Evolutionary conservation across 2,329 filamentous ascomycete species (phyloP).

Genomic region (Scopulariopsis brevicaulis): DNA sequence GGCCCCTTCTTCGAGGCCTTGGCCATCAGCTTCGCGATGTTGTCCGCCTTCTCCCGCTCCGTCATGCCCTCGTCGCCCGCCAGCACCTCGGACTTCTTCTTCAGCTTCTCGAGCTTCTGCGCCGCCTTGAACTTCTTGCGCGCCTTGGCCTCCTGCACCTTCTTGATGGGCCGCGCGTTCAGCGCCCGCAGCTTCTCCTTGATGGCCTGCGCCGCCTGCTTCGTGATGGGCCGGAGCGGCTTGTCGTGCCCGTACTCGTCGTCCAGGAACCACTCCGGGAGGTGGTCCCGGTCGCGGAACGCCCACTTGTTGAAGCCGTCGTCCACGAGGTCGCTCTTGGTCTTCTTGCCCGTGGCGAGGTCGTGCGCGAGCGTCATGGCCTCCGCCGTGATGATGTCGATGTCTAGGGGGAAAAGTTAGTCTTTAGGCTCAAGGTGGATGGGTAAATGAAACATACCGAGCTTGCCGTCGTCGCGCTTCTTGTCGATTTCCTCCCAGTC

Average conservation of each 20-base stretch:
- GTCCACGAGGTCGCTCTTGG: conserved; percentile 69
- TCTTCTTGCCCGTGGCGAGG: conserved; percentile 77
- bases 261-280: conserved; percentile 97
- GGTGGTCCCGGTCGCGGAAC: conserved; percentile 80
- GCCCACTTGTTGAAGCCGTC: conserved; percentile 90
- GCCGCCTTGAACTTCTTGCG: conserved; percentile 95
- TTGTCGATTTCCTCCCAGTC: conserved; percentile 59
- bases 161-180: conserved; percentile 97
- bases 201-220: conserved; percentile 81
- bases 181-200: conserved; percentile 87
- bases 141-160: conserved; percentile 91
- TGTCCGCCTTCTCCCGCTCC: conserved; percentile 89
- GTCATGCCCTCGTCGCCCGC: conserved; percentile 85
- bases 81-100: conserved; percentile 90
- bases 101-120: conserved; percentile 82
- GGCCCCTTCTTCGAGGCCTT: conserved; percentile 81
- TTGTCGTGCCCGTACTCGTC: conserved; percentile 81
- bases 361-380: conserved; percentile 95
- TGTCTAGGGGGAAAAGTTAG: conserved; percentile 38
- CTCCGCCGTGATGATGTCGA: conserved; percentile 98
- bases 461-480: conserved; percentile 49
- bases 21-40: conserved; percentile 70
- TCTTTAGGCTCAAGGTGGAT: not conserved
- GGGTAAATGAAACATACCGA: conserved; percentile 29
- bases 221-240: conserved; percentile 78